Percentiles rank a stretch among this genome's conserved stretches.
phyloP scores from a whole-genome alignment of 1,284 basidiomycete genomes.

The Sporisorium exsertum region DNA sequence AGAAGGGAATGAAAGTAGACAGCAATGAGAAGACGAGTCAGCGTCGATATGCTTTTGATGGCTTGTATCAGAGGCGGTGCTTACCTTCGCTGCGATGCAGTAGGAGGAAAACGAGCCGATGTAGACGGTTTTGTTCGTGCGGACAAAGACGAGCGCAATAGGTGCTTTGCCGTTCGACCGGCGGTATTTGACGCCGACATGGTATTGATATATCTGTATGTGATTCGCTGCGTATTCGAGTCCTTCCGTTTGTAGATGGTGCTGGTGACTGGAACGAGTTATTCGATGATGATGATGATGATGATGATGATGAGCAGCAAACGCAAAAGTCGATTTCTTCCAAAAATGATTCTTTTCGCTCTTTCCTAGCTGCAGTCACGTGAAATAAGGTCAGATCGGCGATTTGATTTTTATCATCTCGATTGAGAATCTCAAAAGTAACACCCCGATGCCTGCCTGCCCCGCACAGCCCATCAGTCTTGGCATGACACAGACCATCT shows the following conservation, averaged over 20 bases:
- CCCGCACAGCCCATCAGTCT: neutral
- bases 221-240: neutral
- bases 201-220: neutral
- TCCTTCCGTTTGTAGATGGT: neutral
- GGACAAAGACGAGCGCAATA: conserved; percentile 16
- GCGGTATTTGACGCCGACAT: conserved; percentile 33
- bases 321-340: conserved; percentile 4
- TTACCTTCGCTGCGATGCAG: conserved; percentile 18
- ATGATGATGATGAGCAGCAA: conserved; percentile 9
- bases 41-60: neutral
- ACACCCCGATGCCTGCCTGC: too few species aligned
- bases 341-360: neutral
- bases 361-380: conserved; percentile 1
- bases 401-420: neutral
- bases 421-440: too few species aligned
- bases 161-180: conserved; percentile 20
- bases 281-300: neutral
- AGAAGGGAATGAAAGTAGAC: too few species aligned
- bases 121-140: conserved; percentile 18
- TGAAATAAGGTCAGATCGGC: neutral
- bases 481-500: neutral
- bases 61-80: too few species aligned
- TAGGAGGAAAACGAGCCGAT: conserved; percentile 8
- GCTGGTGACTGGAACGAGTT: neutral
- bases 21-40: neutral